Evolutionary conservation across 192 early-diverging fungal genomes (phyloP).

Genomic region (Phlyctochytrium planicorne): DNA sequence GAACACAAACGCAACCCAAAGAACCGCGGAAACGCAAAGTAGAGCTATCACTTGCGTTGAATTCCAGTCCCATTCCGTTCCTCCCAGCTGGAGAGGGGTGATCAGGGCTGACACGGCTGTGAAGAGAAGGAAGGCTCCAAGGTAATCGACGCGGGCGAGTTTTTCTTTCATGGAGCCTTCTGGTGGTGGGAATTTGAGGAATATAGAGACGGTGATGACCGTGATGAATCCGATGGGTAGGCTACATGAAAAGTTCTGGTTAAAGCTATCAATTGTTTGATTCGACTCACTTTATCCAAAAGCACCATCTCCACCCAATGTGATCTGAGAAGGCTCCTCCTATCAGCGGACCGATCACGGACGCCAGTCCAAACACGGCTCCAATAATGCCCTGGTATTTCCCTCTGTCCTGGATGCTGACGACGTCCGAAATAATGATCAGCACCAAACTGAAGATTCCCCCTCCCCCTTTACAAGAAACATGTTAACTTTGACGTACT

Average conservation of each 20-base stretch:
- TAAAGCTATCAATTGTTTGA: too few relatives aligned
- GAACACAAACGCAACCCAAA: constrained; percentile 48
- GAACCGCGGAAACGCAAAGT: constrained; percentile 61
- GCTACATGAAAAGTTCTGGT: too few relatives aligned
- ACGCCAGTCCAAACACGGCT: constrained; percentile 69
- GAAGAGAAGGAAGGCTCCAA: constrained; percentile 56
- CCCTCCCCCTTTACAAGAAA: constrained; percentile 63
- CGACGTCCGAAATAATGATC: constrained; percentile 81
- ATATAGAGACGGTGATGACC: constrained; percentile 51
- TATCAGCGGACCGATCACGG: constrained; percentile 72
- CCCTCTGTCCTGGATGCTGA: constrained; percentile 70
- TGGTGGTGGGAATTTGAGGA: constrained; percentile 59
- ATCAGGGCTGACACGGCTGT: constrained; percentile 58
- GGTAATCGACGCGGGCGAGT: constrained; percentile 73
- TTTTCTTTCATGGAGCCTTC: constrained; percentile 58
- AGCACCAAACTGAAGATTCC: constrained; percentile 75
- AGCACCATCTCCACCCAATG: constrained; percentile 53
- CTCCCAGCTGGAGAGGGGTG: constrained; percentile 73
- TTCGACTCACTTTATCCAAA: constrained; percentile 91
- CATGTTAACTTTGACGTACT: not conserved
- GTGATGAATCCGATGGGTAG: constrained; percentile 77
- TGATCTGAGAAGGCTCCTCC: constrained; percentile 75
- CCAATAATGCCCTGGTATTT: constrained; percentile 77
- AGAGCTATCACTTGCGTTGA: constrained; percentile 57
- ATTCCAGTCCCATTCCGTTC: constrained; percentile 61